Conservation (phyloP, 1,284 basidiomycete genomes). For the Gymnopus androsaceus region DNA sequence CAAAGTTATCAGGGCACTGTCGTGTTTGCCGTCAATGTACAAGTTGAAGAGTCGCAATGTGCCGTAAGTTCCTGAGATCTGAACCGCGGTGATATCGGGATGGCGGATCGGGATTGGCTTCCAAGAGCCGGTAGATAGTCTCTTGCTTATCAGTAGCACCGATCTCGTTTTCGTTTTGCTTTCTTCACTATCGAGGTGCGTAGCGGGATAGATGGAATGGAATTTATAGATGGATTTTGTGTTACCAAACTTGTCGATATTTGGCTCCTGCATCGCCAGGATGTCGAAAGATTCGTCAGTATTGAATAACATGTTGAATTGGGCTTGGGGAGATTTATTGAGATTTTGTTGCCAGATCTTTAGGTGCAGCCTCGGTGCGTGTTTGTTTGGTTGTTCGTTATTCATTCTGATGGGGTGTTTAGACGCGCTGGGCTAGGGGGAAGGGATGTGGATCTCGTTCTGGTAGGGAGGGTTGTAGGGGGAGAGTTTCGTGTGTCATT, state of each 20-base stretch:
- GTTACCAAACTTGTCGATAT: slow-evolving; percentile 22
- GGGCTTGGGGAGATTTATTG: slow-evolving; percentile 14
- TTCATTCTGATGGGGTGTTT: not conserved
- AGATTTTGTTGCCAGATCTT: slow-evolving; percentile 19
- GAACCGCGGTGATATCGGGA: slow-evolving; percentile 29
- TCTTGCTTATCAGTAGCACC: slow-evolving; percentile 27
- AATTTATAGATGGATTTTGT: slow-evolving; percentile 18
- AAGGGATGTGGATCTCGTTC: too few species aligned
- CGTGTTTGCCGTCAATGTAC: slow-evolving; percentile 27
- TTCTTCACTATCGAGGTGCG: not conserved
- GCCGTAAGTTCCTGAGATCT: slow-evolving; percentile 15
- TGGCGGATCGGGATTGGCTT: slow-evolving; percentile 19
- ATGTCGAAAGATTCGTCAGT: slow-evolving; percentile 24
- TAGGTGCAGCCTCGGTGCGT: not conserved
- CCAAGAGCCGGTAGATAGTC: slow-evolving; percentile 27
- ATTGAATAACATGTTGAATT: slow-evolving; percentile 10
- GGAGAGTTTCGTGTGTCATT: not conserved
- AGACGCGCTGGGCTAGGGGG: not conserved
- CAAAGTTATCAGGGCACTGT: slow-evolving; percentile 12
- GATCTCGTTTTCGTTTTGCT: slow-evolving; percentile 17
- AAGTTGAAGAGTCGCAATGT: slow-evolving; percentile 29
- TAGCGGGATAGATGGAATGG: slow-evolving; percentile 19
- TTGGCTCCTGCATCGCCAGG: slow-evolving; percentile 31
- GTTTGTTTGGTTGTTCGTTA: not conserved
- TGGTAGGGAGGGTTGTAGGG: not conserved